Conservation (phyloP, 257 asterid genomes). For the Solanum lycopersicoides region DNA sequence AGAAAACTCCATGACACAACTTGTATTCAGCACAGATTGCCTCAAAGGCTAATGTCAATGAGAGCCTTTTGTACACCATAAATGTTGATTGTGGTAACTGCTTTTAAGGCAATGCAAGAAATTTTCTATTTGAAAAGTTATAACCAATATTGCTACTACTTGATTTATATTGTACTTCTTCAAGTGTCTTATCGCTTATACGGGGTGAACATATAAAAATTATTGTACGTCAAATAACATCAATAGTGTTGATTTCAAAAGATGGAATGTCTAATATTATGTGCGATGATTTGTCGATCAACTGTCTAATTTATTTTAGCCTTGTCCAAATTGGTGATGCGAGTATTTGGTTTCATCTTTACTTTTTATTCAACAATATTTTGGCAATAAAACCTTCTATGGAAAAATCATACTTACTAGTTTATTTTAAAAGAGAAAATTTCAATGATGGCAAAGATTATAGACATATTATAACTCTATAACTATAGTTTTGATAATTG, state of each 20-base stretch:
- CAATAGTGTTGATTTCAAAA: neutral
- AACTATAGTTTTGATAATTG: too few relatives aligned
- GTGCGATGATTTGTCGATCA: too few relatives aligned
- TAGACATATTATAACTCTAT: too few relatives aligned
- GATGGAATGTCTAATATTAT: too few relatives aligned
- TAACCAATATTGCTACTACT: neutral
- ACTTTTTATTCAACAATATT: neutral
- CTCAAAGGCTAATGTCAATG: neutral
- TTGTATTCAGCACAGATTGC: neutral
- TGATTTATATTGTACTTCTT: neutral
- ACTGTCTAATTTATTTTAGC: neutral
- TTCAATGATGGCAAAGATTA: too few relatives aligned
- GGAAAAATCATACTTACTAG: too few relatives aligned
- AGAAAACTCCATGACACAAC: neutral
- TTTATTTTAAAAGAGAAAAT: too few relatives aligned
- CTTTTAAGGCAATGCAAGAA: neutral
- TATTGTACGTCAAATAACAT: too few relatives aligned
- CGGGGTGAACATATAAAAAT: neutral
- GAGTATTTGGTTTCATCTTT: neutral
- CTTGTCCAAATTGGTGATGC: neutral
- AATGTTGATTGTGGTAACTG: neutral
- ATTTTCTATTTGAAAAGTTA: neutral
- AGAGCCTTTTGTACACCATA: neutral
- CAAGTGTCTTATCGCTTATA: neutral
- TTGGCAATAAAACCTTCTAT: too few relatives aligned